Percentiles rank a stretch among this genome's conserved stretches.
Evolutionary conservation across 441 rosid genomes (phyloP).

Genomic region (Breynia disticha): DNA sequence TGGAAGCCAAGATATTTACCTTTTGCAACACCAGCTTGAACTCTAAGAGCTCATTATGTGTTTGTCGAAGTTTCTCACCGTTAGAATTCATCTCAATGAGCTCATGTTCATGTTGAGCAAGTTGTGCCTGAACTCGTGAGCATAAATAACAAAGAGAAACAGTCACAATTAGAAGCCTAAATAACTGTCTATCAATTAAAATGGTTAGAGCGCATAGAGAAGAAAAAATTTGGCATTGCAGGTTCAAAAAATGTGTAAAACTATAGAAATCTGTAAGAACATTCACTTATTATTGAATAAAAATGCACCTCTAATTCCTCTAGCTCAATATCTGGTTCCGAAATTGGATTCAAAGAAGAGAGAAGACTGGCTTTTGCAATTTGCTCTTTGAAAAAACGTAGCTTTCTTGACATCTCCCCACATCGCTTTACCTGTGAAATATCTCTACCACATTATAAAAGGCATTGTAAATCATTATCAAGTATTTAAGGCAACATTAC

Average conservation of each 20-base stretch:
- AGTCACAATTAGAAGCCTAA: constrained; percentile 2
- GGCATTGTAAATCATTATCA: constrained; percentile 8
- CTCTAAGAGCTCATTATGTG: constrained; percentile 91
- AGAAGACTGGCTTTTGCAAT: constrained; percentile 75
- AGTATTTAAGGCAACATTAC: neutral
- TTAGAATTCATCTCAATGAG: constrained; percentile 91
- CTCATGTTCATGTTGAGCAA: constrained; percentile 88
- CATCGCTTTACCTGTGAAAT: constrained; percentile 82
- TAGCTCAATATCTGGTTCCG: constrained; percentile 73
- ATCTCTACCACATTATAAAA: constrained; percentile 20
- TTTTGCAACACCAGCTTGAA: constrained; percentile 91
- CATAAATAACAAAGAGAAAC: constrained; percentile 14
- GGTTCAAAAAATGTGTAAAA: no score
- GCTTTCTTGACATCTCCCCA: constrained; percentile 97
- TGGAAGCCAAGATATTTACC: constrained; percentile 32
- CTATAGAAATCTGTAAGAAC: constrained; percentile 8
- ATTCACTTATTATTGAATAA: constrained; percentile 1
- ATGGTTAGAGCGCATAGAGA: neutral
- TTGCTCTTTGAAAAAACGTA: constrained; percentile 87
- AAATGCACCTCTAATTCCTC: constrained; percentile 84
- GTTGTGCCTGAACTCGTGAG: constrained; percentile 54
- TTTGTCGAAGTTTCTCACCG: constrained; percentile 81
- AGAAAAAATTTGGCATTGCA: no score
- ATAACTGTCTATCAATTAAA: neutral
- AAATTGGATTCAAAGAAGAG: constrained; percentile 46